Percentiles rank a stretch among this genome's conserved stretches.
phyloP scores from a whole-genome alignment of 2,329 filamentous ascomycete genomes.

The Fusarium sp. region DNA sequence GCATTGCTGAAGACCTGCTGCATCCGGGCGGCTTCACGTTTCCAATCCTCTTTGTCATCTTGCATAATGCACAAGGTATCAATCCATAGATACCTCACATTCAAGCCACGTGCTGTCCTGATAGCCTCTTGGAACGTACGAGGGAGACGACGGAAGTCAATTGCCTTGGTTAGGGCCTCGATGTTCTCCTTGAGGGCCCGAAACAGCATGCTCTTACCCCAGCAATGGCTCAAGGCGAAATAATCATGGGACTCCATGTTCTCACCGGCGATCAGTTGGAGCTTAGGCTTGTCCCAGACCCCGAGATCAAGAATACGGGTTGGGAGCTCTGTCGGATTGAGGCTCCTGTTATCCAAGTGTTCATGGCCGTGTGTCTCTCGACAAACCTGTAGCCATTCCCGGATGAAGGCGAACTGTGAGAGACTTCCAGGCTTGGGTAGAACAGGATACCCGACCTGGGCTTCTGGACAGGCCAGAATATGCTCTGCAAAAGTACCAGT shows the following conservation, averaged over 20 bases:
- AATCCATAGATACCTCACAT: conserved; percentile 14
- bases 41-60: conserved; percentile 5
- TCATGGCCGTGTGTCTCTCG: background rate
- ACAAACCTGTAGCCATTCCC: background rate
- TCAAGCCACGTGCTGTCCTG: conserved; percentile 1
- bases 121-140: conserved; percentile 17
- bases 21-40: conserved; percentile 2
- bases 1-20: conserved; percentile 14
- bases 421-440: background rate
- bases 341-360: background rate
- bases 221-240: conserved; percentile 14
- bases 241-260: background rate
- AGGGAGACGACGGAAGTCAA: background rate
- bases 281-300: background rate
- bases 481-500: background rate
- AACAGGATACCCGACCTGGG: background rate
- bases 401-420: background rate
- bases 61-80: conserved; percentile 5
- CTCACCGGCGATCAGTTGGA: background rate
- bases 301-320: conserved; percentile 6
- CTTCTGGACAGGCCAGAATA: background rate
- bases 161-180: background rate
- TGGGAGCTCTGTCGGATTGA: background rate
- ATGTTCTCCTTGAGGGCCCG: background rate
- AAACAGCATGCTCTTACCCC: conserved; percentile 5